These are phyloP conservation scores for Aechmea fasciata DNA, from an alignment of 176 grass and related monocot species.

Conservation along the genomic window DNA sequence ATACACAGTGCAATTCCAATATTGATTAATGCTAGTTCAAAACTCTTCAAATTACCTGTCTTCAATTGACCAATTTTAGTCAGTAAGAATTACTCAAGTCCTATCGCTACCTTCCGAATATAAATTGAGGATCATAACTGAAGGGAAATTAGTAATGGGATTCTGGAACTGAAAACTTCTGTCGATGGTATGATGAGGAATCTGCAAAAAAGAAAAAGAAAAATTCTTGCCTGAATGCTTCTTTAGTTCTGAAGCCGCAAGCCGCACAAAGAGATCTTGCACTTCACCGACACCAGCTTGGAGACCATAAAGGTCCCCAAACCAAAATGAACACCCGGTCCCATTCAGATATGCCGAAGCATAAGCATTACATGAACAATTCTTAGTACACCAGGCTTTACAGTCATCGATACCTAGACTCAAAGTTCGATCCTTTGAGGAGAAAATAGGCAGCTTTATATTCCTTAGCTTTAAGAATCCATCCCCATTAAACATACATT, in stretches of 20 bases:
- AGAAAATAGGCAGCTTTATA: conserved; percentile 6
- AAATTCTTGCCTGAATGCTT: not conserved
- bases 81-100: no score
- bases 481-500: not conserved
- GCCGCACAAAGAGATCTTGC: conserved; percentile 11
- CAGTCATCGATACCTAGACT: not conserved
- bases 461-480: not conserved
- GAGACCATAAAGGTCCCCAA: conserved; percentile 11
- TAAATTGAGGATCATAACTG: no score
- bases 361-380: conserved; percentile 24
- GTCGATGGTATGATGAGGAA: no score
- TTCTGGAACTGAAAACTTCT: no score
- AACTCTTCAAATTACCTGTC: no score
- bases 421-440: not conserved
- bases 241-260: not conserved
- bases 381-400: conserved; percentile 2
- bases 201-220: no score
- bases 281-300: not conserved
- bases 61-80: no score
- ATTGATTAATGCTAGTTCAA: no score
- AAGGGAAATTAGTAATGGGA: no score
- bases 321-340: conserved; percentile 10
- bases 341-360: not conserved
- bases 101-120: no score
- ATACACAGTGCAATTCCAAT: no score